Evolutionary conservation across 139 green algal species (phyloP), one percentile per base, ranked within the genome.

Genomic region (Nannochloris sp.): DNA sequence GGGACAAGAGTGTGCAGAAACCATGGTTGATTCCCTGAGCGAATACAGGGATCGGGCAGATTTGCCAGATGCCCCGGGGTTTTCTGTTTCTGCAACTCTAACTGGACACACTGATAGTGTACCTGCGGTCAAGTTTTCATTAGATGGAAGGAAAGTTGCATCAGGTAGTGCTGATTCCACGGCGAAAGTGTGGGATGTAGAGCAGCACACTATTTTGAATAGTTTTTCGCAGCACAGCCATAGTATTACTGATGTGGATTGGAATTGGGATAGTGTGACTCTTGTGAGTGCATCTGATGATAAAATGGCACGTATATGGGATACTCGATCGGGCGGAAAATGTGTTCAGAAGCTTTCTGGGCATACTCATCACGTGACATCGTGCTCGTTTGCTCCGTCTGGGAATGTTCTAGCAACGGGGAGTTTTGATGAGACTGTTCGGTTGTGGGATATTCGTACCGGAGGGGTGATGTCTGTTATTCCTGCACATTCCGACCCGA

Each of bases 331-430:
- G 3, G 5, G 12, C 11, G 82, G 81, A 6, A 61, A 66, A 29
- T 82, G 69, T 64, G 43, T 92, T 2, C 63, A 68, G 16, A 82
- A 64, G 3, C 74, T 93, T 20, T 51, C 51, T 13, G 85, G 85
- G 10, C 91, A 97, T 72, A 94, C 89, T 3, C 85, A 92, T 72
- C 92, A 85, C 65, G 89, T 91, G 2, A 88, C 91, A 33, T 95
- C 82, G 66, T 87, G 81, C 51, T 78, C 74, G 44, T 97, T 95
- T 75, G 83, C 85, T 63, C 68, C 85, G 4, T 62, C 76, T 11
- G 82, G 78, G 5, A 80, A 91, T 45, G 66, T 95, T 25, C 72
- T 97, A 63, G 88, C 85, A 3, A 92, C 74, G 17, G 91, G 82
- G 36, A 85, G 77, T 55, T 96, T 93, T 67, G 91, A 97, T 70